phyloP scores from a whole-genome alignment of 169 alveolate genomes.

The Plasmodium gallinaceum region DNA sequence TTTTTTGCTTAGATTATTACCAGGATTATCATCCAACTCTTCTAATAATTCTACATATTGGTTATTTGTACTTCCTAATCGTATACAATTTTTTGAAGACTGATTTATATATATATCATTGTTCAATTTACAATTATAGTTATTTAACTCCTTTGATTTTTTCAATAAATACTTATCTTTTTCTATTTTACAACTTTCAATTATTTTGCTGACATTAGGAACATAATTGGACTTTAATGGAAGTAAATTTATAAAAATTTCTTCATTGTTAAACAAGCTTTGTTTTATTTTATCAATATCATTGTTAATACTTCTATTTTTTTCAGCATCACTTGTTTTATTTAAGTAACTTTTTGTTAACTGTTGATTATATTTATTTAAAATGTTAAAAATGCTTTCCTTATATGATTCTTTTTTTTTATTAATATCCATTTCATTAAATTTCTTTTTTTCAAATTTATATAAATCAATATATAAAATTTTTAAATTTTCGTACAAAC shows the following conservation, averaged over 20 bases:
- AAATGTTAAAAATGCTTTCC: not conserved
- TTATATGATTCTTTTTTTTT: slow-evolving; percentile 39
- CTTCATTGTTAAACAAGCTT: not conserved
- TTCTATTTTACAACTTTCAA: slow-evolving; percentile 53
- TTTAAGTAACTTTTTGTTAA: not conserved
- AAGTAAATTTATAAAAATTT: slow-evolving; percentile 11
- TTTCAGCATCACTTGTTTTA: not conserved
- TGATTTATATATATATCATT: slow-evolving; percentile 76
- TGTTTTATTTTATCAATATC: not conserved
- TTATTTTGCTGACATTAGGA: slow-evolving; percentile 58
- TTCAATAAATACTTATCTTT: slow-evolving; percentile 61
- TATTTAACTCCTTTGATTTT: slow-evolving; percentile 72
- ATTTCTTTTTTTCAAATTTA: slow-evolving; percentile 63
- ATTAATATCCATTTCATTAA: slow-evolving; percentile 20
- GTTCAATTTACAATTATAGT: slow-evolving; percentile 58
- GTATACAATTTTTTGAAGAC: slow-evolving; percentile 55
- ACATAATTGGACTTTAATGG: slow-evolving; percentile 58
- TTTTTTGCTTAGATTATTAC: not conserved
- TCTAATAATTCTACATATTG: slow-evolving; percentile 68
- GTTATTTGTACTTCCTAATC: slow-evolving; percentile 46
- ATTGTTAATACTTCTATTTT: not conserved
- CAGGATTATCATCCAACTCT: slow-evolving; percentile 60
- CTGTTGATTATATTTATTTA: not conserved
- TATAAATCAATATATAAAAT: slow-evolving; percentile 44
- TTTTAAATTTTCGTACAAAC: slow-evolving; percentile 58